These are phyloP conservation scores for Exserohilum rostratum DNA, from an alignment of 2,329 filamentous ascomycete species.

Conservation along the genomic window DNA sequence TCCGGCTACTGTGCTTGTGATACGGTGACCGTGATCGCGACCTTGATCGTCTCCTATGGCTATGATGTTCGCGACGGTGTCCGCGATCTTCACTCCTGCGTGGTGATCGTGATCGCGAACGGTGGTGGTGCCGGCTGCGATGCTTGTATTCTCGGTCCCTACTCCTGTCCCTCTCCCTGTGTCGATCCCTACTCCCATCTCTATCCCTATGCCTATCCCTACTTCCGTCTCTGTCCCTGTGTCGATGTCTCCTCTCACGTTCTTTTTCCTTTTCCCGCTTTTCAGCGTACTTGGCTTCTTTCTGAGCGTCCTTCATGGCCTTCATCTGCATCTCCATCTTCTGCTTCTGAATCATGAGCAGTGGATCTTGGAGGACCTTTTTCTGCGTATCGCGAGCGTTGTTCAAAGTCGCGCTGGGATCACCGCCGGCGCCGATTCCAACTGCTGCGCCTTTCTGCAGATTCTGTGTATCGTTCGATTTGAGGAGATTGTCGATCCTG, in stretches of 20 bases:
- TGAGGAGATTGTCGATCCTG: conserved; percentile 84
- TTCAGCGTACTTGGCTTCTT: conserved; percentile 45
- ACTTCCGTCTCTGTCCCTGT: conserved; percentile 42
- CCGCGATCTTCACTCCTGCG: conserved; percentile 36
- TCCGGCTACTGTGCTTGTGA: conserved; percentile 9
- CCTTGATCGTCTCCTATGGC: conserved; percentile 28
- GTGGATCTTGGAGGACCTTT: conserved; percentile 89
- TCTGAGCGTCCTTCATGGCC: conserved; percentile 62
- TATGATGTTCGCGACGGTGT: conserved; percentile 22
- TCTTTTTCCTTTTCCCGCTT: conserved; percentile 46
- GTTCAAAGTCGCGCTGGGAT: conserved; percentile 64
- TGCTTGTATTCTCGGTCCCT: conserved; percentile 25
- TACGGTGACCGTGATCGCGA: conserved; percentile 22
- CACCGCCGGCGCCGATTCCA: conserved; percentile 57
- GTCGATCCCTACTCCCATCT: conserved; percentile 28
- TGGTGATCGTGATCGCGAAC: conserved; percentile 46
- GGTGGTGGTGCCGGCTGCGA: conserved; percentile 41
- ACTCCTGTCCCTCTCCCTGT: conserved; percentile 22
- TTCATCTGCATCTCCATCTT: conserved; percentile 69
- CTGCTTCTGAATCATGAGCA: conserved; percentile 90
- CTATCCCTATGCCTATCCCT: conserved; percentile 7
- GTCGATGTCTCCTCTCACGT: conserved; percentile 56
- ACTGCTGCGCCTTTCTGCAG: conserved; percentile 69
- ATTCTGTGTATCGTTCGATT: conserved; percentile 71
- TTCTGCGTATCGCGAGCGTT: conserved; percentile 77